Percentiles rank a stretch among this genome's conserved stretches.
Evolutionary conservation across 2,329 filamentous ascomycete genomes (phyloP).

Genomic region (Shiraia bambusicola): DNA sequence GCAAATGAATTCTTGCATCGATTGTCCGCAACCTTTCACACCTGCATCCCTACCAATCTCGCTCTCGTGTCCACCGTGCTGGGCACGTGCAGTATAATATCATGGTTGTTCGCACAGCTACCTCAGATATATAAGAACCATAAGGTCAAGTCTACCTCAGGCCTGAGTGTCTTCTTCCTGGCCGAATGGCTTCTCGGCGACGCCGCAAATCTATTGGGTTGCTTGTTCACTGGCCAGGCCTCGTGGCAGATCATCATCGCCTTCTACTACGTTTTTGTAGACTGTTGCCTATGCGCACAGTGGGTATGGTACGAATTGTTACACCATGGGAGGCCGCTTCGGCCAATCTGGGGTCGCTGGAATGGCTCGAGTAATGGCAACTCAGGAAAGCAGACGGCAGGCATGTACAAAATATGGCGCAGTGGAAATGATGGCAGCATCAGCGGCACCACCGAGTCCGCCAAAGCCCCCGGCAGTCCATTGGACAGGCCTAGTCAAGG

Average conservation of each 20-base stretch:
- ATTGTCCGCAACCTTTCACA: slow-evolving; percentile 61
- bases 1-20: slow-evolving; percentile 57
- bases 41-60: slow-evolving; percentile 64
- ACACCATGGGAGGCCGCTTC: slow-evolving; percentile 51
- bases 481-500: slow-evolving; percentile 14
- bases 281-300: slow-evolving; percentile 62
- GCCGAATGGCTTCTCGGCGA: slow-evolving; percentile 68
- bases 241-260: slow-evolving; percentile 67
- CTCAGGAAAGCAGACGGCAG: slow-evolving; percentile 18
- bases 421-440: slow-evolving; percentile 16
- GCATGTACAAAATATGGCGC: slow-evolving; percentile 35
- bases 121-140: slow-evolving; percentile 72
- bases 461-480: slow-evolving; percentile 1
- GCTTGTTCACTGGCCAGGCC: slow-evolving; percentile 64
- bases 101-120: slow-evolving; percentile 69
- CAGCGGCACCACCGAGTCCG: slow-evolving; percentile 5
- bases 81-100: slow-evolving; percentile 63
- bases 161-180: slow-evolving; percentile 65
- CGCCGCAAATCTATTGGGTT: slow-evolving; percentile 63
- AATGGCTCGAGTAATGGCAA: slow-evolving; percentile 20
- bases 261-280: slow-evolving; percentile 66
- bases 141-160: slow-evolving; percentile 63
- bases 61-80: slow-evolving; percentile 63
- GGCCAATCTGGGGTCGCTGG: slow-evolving; percentile 37
- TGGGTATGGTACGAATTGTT: slow-evolving; percentile 67